These are phyloP conservation scores for Dictyostelium capitatum DNA, from an alignment of 78 protist genomes.

Conservation along the genomic window DNA sequence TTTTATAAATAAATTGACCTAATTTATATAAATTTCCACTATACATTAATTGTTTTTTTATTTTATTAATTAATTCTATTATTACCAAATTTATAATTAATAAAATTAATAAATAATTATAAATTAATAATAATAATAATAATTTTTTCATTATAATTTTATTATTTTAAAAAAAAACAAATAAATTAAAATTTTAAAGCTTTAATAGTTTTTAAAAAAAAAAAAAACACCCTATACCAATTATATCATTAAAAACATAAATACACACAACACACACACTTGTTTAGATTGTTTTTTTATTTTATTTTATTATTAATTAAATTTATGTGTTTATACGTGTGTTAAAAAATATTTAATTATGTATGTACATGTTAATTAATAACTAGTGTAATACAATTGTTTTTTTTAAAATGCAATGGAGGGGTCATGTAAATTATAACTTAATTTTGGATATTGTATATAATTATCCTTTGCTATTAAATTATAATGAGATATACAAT, in stretches of 20 bases:
- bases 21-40: constrained; percentile 40
- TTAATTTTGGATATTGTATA: not conserved
- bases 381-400: not conserved
- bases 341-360: too few species aligned
- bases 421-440: not conserved
- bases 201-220: not conserved
- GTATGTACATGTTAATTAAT: too few species aligned
- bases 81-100: not conserved
- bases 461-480: constrained; percentile 7
- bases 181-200: not conserved
- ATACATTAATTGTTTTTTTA: too few species aligned
- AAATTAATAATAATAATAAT: not conserved
- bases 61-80: not conserved
- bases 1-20: constrained; percentile 10
- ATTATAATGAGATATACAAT: constrained; percentile 30
- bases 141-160: not conserved
- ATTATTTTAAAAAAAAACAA: not conserved
- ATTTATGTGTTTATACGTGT: too few species aligned
- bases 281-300: not conserved
- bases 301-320: not conserved
- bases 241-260: not conserved
- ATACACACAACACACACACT: not conserved
- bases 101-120: not conserved
- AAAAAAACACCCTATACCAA: not conserved
- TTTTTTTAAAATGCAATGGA: not conserved